These are phyloP conservation scores for Aspergillus sp. DNA, from an alignment of 2,329 filamentous ascomycete species.

Conservation along the genomic window DNA sequence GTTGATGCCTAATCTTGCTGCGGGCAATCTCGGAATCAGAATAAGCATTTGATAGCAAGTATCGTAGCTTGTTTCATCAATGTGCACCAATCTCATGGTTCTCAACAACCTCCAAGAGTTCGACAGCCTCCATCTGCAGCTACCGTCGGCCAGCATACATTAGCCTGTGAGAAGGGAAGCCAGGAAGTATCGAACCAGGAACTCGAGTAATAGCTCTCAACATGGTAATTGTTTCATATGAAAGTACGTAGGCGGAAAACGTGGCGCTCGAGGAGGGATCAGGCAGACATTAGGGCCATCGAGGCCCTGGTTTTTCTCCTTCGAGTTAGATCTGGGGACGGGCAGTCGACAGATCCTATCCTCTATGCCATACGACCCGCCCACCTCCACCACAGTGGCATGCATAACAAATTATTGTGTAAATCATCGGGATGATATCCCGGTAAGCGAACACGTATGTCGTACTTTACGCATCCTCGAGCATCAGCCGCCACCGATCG, in stretches of 20 bases:
- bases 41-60: constrained; percentile 10
- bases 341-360: constrained; percentile 34
- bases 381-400: constrained; percentile 3
- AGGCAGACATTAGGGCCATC: constrained; percentile 8
- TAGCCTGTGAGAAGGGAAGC: not conserved
- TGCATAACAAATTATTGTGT: constrained; percentile 4
- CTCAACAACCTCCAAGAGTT: not conserved
- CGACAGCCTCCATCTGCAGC: constrained; percentile 10
- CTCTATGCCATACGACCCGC: constrained; percentile 10
- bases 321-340: constrained; percentile 14
- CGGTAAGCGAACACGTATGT: not conserved
- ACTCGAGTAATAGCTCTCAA: constrained; percentile 1
- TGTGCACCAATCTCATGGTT: not conserved
- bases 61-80: constrained; percentile 14
- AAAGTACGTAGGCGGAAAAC: constrained; percentile 11
- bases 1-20: constrained; percentile 19
- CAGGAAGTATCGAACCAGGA: not conserved
- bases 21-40: constrained; percentile 10
- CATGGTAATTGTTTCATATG: not conserved
- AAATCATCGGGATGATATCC: not conserved
- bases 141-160: constrained; percentile 3
- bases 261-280: constrained; percentile 15
- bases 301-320: constrained; percentile 6
- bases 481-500: not conserved
- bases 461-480: constrained; percentile 5